These are phyloP conservation scores for Barnettozyma hawaiiensis DNA, from an alignment of 1,139 yeast genomes.

Conservation along the genomic window DNA sequence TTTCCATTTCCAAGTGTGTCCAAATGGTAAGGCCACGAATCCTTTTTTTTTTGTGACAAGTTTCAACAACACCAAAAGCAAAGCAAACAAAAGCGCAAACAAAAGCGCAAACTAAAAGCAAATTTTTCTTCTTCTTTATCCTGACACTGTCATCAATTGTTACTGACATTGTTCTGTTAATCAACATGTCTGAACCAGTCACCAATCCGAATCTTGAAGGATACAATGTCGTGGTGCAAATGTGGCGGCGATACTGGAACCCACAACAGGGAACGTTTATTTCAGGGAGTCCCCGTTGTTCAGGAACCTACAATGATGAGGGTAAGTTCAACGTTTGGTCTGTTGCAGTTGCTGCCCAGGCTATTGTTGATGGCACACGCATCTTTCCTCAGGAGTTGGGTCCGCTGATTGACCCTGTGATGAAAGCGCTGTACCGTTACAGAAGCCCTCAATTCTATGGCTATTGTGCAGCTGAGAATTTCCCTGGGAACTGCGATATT, in stretches of 20 bases:
- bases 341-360: slow-evolving; percentile 58
- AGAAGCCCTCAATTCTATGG: slow-evolving; percentile 47
- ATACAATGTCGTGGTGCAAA: slow-evolving; percentile 37
- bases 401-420: slow-evolving; percentile 54
- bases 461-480: slow-evolving; percentile 54
- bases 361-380: slow-evolving; percentile 57
- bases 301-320: slow-evolving; percentile 48
- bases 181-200: slow-evolving; percentile 8
- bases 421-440: slow-evolving; percentile 47
- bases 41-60: neutral
- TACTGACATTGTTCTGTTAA: too few relatives aligned
- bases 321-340: slow-evolving; percentile 63
- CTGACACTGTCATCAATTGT: neutral
- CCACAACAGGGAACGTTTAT: slow-evolving; percentile 38
- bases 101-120: neutral
- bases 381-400: slow-evolving; percentile 49
- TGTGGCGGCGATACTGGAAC: slow-evolving; percentile 47
- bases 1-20: too few relatives aligned
- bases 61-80: too few relatives aligned
- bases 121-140: neutral
- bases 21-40: neutral
- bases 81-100: too few relatives aligned
- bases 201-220: slow-evolving; percentile 39
- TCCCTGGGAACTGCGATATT: slow-evolving; percentile 54
- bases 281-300: slow-evolving; percentile 29